Evolutionary conservation across 2,329 filamentous ascomycete genomes (phyloP), one percentile per base, ranked within the genome.

Genomic region (Phialocephala subalpina): DNA sequence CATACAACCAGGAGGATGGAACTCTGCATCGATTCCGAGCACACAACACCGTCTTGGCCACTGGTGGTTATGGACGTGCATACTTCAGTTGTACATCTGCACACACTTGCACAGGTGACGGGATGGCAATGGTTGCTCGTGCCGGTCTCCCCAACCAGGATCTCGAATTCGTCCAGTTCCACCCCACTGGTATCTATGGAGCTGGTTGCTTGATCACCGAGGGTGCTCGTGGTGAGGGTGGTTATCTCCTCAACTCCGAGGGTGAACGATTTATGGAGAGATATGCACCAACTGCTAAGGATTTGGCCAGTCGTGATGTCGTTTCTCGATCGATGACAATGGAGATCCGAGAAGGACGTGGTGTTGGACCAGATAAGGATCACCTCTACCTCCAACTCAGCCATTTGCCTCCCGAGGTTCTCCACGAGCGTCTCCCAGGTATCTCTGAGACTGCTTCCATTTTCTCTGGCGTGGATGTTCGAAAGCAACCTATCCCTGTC

Each of bases 251-350:
- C 73, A 99, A 99, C 88, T 94, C 92, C 6, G 92, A 98, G 86
- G 95, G 95, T 84, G 96, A 98, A 84, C 92, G 95, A 77, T 99
- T 99, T 84, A 99, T 99, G 95, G 95, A 98, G 84, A 90, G 95
- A 78, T 99, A 99, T 78, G 95, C 95, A 52, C 95, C 95, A 66
- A 98, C 95, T 59, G 95, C 95, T 75, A 98, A 97, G 89, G 95
- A 99, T 89, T 87, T 99, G 78, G 95, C 95, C 70, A 94, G 90
- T 76, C 93, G 95, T 82, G 95, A 99, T 77, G 96, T 98, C 73
- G 95, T 98, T 72, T 97, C 94, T 69, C 92, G 96, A 78, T 97
- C 93, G 69, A 99, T 99, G 94, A 99, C 94, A 67, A 87, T 98
- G 84, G 95, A 99, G 83, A 98, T 98, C 78, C 93, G 95, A 64